phyloP scores from a whole-genome alignment of 257 asterid genomes.

The Solanum pinnatisectum region DNA sequence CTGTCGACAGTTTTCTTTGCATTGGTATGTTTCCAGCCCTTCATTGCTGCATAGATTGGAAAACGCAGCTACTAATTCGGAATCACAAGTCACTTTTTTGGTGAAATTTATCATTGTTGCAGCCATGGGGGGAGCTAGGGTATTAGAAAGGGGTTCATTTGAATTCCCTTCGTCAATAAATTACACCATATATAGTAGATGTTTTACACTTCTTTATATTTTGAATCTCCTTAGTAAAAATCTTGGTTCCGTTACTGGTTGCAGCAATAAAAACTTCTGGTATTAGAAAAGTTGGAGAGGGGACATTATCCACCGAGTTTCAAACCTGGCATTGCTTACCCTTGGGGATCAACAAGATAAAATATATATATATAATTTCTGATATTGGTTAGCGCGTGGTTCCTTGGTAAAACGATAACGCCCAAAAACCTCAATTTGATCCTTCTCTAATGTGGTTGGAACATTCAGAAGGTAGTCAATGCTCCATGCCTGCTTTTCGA shows the following conservation, averaged over 20 bases:
- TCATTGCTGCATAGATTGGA: background rate
- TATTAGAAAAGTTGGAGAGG: background rate
- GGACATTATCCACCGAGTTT: background rate
- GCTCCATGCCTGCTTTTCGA: background rate
- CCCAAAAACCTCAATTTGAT: background rate
- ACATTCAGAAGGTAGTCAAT: background rate
- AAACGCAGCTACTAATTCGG: background rate
- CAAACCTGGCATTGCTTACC: background rate
- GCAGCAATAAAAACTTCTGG: background rate
- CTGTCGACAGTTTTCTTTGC: constrained; percentile 76
- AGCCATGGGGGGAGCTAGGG: background rate
- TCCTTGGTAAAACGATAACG: background rate
- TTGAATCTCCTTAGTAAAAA: background rate
- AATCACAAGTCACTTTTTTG: background rate
- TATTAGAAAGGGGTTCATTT: background rate
- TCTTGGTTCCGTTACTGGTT: background rate
- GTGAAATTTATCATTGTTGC: background rate
- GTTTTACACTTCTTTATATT: background rate
- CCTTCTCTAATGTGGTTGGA: background rate
- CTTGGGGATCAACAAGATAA: background rate
- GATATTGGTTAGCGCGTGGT: background rate
- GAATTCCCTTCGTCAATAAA: background rate
- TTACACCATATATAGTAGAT: background rate
- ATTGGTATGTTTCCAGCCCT: constrained; percentile 44
- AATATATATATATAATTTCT: background rate